Base-by-base conservation (phyloP, 129 eudicot species). In the Pulicaria dysenterica region DNA sequence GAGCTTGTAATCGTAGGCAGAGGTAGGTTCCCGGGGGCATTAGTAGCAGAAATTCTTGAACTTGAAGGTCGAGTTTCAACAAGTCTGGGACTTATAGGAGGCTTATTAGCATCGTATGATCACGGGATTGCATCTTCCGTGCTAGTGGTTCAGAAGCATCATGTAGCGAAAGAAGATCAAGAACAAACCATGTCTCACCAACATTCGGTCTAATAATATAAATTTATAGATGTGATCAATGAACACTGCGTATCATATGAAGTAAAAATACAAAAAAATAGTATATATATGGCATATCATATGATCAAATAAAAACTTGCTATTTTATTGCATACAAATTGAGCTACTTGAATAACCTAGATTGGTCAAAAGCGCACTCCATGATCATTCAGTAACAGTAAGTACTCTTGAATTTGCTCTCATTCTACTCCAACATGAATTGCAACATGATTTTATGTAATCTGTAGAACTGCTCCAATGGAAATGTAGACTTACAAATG, bases 1-100 rank as follows among this genome's bases (percentile, higher is more conserved):
- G 84, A 85, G 39, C 88, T 85, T 8, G 74, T 88, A 37, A 58
- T 85, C 4, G 79, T 88, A 5, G 95, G 95, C 15, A 85, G 80
- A 73, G 85, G 83, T 7, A 47, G 80, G 67, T 83, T 77, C 45
- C 83, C 90, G 3, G 70, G 71, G 11, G 43, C 57, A 1, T 66
- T 78, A 60, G 77, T 67, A 16, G 85, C 82, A 4, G 75, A 54
- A 40, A 67, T 87, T 59, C 81, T 49, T 6, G 83, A 82, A 51
- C 64, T 24, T 15, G 79, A 77, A 38, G 75, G 65, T 2, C 85
- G 82, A 67, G 49, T 77, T 70, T 77, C 77, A 0, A 82, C 64
- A 0, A 86, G 82, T 68, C 50, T 88, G 43, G 95, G 95, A 15
- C 83, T 78, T 13, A 56, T 83, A 1, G 95, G 90, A 50, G 79